Conservation (phyloP, 495 filamentous ascomycete species). For the Hyaloscypha finlandica region DNA sequence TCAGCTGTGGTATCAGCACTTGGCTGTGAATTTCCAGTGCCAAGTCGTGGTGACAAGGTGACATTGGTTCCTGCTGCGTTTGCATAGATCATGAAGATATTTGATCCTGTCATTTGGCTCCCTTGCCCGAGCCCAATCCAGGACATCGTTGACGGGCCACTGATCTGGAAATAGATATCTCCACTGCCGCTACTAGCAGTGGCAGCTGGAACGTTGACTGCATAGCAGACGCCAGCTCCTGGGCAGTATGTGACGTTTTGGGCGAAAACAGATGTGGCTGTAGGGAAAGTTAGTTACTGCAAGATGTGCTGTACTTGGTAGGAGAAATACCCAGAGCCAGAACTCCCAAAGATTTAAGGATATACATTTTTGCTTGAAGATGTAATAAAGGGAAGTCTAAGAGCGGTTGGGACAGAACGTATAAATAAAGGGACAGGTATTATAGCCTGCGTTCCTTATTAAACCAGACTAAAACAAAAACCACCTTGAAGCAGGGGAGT, state of each 20-base stretch:
- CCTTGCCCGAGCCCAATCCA: conserved; percentile 73
- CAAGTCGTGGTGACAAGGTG: conserved; percentile 65
- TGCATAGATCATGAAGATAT: conserved; percentile 70
- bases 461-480: background rate
- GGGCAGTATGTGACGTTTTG: conserved; percentile 25
- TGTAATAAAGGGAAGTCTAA: background rate
- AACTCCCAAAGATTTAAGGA: conserved; percentile 1
- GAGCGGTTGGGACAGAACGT: background rate
- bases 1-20: conserved; percentile 49
- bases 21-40: conserved; percentile 54
- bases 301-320: background rate
- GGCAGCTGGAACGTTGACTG: conserved; percentile 45
- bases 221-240: conserved; percentile 41
- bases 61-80: conserved; percentile 55
- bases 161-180: conserved; percentile 69
- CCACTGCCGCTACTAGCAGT: conserved; percentile 43
- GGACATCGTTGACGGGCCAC: conserved; percentile 54
- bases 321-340: conserved; percentile 24
- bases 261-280: conserved; percentile 16
- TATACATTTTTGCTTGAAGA: conserved; percentile 3
- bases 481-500: background rate
- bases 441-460: background rate
- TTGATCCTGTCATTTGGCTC: conserved; percentile 58
- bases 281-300: background rate
- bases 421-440: background rate